Conservation (phyloP, 1,284 basidiomycete species). For the Ganoderma lingzhi region DNA sequence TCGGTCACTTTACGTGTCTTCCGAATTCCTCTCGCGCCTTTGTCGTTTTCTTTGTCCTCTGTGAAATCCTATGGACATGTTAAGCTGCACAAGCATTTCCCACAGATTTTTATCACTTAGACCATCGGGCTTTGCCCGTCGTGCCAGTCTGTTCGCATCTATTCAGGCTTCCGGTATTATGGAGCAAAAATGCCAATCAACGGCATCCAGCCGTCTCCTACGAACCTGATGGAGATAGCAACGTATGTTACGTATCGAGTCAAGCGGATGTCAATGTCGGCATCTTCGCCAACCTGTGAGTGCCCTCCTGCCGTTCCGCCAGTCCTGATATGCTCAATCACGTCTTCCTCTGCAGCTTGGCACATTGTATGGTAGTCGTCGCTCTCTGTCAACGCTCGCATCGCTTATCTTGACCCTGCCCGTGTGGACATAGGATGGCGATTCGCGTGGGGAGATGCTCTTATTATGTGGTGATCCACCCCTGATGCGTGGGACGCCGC, state of each 20-base stretch:
- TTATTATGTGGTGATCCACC: not conserved
- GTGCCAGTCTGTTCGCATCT: too few species aligned
- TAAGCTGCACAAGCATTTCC: too few species aligned
- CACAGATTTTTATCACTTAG: too few species aligned
- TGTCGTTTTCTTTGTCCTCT: too few species aligned
- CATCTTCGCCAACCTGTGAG: conserved; percentile 60
- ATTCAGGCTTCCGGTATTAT: conserved; percentile 45
- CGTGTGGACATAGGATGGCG: conserved; percentile 45
- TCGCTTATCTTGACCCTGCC: not conserved
- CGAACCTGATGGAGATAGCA: conserved; percentile 34
- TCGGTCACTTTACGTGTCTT: too few species aligned
- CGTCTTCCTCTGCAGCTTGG: conserved; percentile 8
- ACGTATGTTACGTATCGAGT: conserved; percentile 47
- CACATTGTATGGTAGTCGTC: conserved; percentile 21
- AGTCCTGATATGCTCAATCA: not conserved
- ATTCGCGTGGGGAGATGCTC: conserved; percentile 40
- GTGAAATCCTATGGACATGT: too few species aligned
- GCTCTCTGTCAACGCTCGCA: not conserved
- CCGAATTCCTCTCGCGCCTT: too few species aligned
- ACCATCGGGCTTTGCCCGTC: too few species aligned
- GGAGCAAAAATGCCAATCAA: conserved; percentile 57
- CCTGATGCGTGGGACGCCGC: not conserved
- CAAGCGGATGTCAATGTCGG: conserved; percentile 49
- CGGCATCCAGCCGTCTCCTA: conserved; percentile 62
- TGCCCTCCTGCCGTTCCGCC: not conserved